These are phyloP conservation scores for Cladosporium cucumerinum DNA, from an alignment of 2,329 filamentous ascomycete species.

Conservation along the genomic window DNA sequence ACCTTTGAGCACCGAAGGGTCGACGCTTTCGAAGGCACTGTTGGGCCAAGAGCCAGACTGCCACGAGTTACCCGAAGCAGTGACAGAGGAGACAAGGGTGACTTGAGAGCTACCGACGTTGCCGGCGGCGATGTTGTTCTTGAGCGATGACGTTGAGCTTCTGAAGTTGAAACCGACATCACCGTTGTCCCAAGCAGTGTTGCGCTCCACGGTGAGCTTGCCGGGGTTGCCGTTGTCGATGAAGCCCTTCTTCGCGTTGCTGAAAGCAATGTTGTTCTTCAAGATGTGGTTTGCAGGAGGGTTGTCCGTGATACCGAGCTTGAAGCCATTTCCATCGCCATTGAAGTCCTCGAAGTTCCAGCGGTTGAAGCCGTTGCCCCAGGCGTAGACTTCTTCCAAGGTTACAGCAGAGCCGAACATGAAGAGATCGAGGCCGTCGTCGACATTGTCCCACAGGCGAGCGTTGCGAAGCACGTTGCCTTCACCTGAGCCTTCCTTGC, in stretches of 20 bases:
- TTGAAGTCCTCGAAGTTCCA: conserved; percentile 45
- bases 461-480: conserved; percentile 47
- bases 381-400: conserved; percentile 45
- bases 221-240: conserved; percentile 48
- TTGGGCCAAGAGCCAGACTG: conserved; percentile 41
- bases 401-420: conserved; percentile 44
- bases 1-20: conserved; percentile 37
- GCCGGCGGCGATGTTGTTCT: conserved; percentile 40
- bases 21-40: conserved; percentile 39
- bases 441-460: conserved; percentile 51
- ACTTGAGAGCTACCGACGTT: conserved; percentile 32
- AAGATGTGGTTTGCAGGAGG: conserved; percentile 44
- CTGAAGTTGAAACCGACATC: conserved; percentile 42
- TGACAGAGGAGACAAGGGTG: conserved; percentile 23
- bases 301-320: conserved; percentile 42
- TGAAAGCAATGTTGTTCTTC: conserved; percentile 46
- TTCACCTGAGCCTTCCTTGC: conserved; percentile 46
- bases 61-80: conserved; percentile 45
- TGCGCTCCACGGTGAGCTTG: conserved; percentile 39
- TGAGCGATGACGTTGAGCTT: conserved; percentile 37
- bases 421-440: conserved; percentile 49
- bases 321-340: conserved; percentile 50
- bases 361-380: conserved; percentile 48
- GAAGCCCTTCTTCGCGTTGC: conserved; percentile 46
- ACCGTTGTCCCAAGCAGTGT: conserved; percentile 48